Conservation (phyloP, 345 rosid species). For the Linum usitatissimum region DNA sequence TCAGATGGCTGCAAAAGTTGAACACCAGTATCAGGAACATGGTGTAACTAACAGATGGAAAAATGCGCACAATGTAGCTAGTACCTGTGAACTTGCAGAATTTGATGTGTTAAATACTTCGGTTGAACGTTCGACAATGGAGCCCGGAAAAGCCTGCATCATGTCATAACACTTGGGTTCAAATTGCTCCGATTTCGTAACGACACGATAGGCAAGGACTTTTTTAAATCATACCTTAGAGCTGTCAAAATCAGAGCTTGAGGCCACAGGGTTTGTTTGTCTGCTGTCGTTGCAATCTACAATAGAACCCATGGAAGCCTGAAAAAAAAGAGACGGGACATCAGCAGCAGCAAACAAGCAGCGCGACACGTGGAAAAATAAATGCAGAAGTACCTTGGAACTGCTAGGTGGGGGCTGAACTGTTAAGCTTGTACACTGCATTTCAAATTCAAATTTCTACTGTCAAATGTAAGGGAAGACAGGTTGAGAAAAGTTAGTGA, state of each 20-base stretch:
- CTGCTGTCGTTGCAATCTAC: not conserved
- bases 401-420: conserved; percentile 12
- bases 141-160: conserved; percentile 74
- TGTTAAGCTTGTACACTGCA: conserved; percentile 39
- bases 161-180: conserved; percentile 1
- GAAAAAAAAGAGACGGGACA: not conserved
- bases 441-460: conserved; percentile 11
- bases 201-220: not conserved
- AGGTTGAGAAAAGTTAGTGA: conserved; percentile 3
- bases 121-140: conserved; percentile 48
- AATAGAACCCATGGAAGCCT: not conserved
- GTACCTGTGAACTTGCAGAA: conserved; percentile 37
- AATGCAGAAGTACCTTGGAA: not conserved
- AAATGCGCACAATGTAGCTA: not conserved
- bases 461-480: not conserved
- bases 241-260: conserved; percentile 20
- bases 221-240: conserved; percentile 27
- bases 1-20: conserved; percentile 31
- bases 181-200: conserved; percentile 1
- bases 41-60: not conserved
- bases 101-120: conserved; percentile 19
- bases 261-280: not conserved
- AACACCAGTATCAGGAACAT: conserved; percentile 5
- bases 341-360: not conserved
- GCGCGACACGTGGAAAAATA: not conserved